Percentiles rank a stretch among this genome's conserved stretches.
These are phyloP conservation scores for Glycine tomentella DNA, from an alignment of 306 rosid genomes.

Conservation along the genomic window DNA sequence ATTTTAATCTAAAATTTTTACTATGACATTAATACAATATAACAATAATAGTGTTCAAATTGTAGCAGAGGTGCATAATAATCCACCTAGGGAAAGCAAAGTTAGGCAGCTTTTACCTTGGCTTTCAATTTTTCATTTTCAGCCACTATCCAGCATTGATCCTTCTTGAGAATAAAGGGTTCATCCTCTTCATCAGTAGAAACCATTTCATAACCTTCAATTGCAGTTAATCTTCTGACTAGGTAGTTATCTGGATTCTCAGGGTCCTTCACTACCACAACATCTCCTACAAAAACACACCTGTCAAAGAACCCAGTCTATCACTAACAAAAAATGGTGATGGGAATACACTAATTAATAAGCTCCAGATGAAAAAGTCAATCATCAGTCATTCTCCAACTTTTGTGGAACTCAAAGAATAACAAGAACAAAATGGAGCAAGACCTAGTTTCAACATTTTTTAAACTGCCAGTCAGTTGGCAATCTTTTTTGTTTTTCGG, in stretches of 20 bases:
- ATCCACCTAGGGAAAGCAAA: constrained; percentile 32
- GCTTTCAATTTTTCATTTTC: constrained; percentile 85
- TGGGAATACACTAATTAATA: constrained; percentile 29
- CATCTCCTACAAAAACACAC: constrained; percentile 92
- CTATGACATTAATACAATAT: constrained; percentile 8
- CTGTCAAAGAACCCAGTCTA: constrained; percentile 61
- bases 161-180: constrained; percentile 78
- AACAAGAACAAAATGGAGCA: too few species aligned
- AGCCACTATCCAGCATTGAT: constrained; percentile 93
- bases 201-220: constrained; percentile 90
- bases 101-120: constrained; percentile 63
- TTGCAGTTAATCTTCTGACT: constrained; percentile 89
- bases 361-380: constrained; percentile 19
- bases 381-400: constrained; percentile 26
- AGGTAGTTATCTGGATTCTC: constrained; percentile 65
- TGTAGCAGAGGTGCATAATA: constrained; percentile 22
- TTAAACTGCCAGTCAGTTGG: too few species aligned
- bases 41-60: constrained; percentile 1
- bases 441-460: too few species aligned
- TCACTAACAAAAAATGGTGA: constrained; percentile 38
- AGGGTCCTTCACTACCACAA: constrained; percentile 87
- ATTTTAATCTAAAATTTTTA: constrained; percentile 11
- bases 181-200: constrained; percentile 84
- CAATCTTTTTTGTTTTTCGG: too few species aligned
- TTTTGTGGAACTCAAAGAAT: background rate